Conservation (phyloP, 352 stramenopile genomes). For the Phytophthora palmivora region DNA sequence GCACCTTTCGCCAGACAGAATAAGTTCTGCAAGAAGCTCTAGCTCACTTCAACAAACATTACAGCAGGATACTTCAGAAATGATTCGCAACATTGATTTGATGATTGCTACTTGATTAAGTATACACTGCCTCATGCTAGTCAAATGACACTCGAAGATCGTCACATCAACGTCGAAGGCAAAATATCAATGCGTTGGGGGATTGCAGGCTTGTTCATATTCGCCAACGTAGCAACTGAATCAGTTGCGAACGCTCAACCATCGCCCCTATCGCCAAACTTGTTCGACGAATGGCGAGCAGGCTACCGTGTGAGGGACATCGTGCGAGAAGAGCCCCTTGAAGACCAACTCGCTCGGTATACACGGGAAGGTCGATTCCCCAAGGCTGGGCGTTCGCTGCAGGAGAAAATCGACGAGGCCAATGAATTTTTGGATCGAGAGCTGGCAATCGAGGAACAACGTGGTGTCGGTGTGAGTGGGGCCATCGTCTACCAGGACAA, state of each 20-base stretch:
- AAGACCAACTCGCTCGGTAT: constrained; percentile 43
- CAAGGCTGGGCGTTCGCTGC: constrained; percentile 37
- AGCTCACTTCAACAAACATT: constrained; percentile 17
- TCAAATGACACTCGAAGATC: constrained; percentile 10
- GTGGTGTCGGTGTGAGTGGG: constrained; percentile 52
- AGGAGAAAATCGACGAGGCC: constrained; percentile 54
- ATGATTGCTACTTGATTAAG: too few species aligned
- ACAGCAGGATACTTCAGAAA: constrained; percentile 11
- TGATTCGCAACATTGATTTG: neutral
- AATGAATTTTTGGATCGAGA: constrained; percentile 53
- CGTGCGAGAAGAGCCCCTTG: constrained; percentile 25
- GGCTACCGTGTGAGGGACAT: constrained; percentile 24
- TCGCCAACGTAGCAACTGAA: neutral
- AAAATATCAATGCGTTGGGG: constrained; percentile 5
- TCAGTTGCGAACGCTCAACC: constrained; percentile 4
- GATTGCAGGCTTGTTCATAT: constrained; percentile 7
- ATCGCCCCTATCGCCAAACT: constrained; percentile 23
- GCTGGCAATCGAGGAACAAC: constrained; percentile 37
- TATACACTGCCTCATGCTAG: neutral
- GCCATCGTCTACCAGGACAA: constrained; percentile 64
- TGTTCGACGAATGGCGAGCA: constrained; percentile 35
- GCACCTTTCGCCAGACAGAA: constrained; percentile 47
- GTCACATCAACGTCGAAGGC: neutral
- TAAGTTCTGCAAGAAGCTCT: constrained; percentile 62
- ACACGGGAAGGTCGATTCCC: constrained; percentile 47